A percentile compares a stretch with the other conserved stretches of the same genome.
These are phyloP conservation scores for Murraya paniculata DNA, from an alignment of 345 rosid species.

Conservation along the genomic window DNA sequence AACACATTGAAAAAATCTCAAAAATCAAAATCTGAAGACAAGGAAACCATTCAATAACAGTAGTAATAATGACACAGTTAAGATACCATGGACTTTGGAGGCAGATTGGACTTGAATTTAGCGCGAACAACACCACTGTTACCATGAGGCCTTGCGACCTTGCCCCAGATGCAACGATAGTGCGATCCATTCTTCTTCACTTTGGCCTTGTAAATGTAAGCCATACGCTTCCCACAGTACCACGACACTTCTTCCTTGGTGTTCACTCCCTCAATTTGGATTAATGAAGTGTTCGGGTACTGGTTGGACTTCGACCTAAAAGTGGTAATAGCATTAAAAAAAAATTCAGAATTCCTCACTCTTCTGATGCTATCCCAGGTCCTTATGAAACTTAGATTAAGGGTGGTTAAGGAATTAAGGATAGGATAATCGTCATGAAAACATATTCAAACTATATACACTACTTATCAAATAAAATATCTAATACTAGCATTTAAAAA, in stretches of 20 bases:
- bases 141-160: constrained; percentile 86
- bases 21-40: neutral
- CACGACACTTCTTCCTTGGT: constrained; percentile 78
- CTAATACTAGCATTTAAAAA: neutral
- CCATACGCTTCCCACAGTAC: constrained; percentile 89
- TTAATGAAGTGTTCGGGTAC: constrained; percentile 70
- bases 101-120: constrained; percentile 82
- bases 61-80: neutral
- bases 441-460: neutral
- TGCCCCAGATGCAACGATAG: constrained; percentile 96
- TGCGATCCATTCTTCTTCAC: constrained; percentile 77
- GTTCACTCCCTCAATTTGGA: constrained; percentile 92
- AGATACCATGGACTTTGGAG: constrained; percentile 84
- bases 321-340: neutral
- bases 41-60: neutral
- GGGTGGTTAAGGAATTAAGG: too few species aligned
- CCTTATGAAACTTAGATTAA: too few species aligned
- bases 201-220: constrained; percentile 91
- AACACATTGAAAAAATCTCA: neutral
- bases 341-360: too few species aligned
- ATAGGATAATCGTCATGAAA: too few species aligned
- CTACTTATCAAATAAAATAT: neutral
- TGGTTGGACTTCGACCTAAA: constrained; percentile 86
- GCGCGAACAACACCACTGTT: constrained; percentile 92
- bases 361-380: too few species aligned